phyloP scores from a whole-genome alignment of 306 rosid species.

The Corylus americana region DNA sequence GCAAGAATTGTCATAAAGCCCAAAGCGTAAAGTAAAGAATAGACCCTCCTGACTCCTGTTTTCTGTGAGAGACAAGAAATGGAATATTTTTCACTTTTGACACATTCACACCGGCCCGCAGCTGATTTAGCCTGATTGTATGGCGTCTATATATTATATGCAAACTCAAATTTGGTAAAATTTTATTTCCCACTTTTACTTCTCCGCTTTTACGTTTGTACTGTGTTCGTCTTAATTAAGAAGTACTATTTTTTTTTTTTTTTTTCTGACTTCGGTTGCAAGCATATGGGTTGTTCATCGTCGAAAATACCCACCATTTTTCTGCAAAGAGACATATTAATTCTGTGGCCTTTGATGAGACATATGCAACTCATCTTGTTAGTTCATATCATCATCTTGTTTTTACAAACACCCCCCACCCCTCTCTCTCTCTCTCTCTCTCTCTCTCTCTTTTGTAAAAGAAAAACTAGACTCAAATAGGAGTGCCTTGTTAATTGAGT shows the following conservation, averaged over 20 bases:
- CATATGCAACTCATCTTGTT: conserved; percentile 32
- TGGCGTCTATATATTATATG: conserved; percentile 6
- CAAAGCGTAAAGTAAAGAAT: conserved; percentile 32
- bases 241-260: background rate
- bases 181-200: background rate
- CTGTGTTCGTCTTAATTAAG: conserved; percentile 16
- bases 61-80: conserved; percentile 26
- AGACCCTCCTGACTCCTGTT: conserved; percentile 18
- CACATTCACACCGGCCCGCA: conserved; percentile 25
- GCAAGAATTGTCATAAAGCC: conserved; percentile 30
- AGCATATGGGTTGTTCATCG: conserved; percentile 31
- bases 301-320: conserved; percentile 41
- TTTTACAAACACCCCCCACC: conserved; percentile 25
- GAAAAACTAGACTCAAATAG: background rate
- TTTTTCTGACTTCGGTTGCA: conserved; percentile 30
- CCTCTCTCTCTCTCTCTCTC: background rate
- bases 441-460: background rate
- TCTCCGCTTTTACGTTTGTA: no score
- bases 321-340: conserved; percentile 36
- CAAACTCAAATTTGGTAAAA: conserved; percentile 17
- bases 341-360: conserved; percentile 36
- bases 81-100: conserved; percentile 44
- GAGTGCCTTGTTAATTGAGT: conserved; percentile 29
- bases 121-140: background rate
- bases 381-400: conserved; percentile 32